Evolutionary conservation across 2,329 filamentous ascomycete species (phyloP), one percentile per base, ranked within the genome.

Genomic region (Elsinoe necatrix): DNA sequence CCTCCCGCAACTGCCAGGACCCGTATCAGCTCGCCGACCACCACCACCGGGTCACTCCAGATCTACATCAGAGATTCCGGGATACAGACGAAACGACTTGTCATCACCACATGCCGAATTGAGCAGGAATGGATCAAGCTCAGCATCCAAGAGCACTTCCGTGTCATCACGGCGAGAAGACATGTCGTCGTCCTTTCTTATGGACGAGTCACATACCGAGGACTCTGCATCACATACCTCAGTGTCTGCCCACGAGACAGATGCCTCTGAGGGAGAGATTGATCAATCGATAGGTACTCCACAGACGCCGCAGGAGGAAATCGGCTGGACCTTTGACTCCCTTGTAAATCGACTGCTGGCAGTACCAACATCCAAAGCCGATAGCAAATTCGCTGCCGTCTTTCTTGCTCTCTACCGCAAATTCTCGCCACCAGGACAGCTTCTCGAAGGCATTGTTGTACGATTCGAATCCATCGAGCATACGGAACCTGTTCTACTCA

Each of bases 321-420:
- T 72, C 57, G 76, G 80, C 18, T 78, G 81, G 58, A 75, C 73
- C 0, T 78, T 77, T 55, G 74, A 77, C 52, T 73, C 76, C 58
- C 69, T 78, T 3, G 89, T 97, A 18, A 89, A 95, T 70, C 85
- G 90, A n/a, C 78, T 98, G 39, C 78, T 97, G 21, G 80, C 85
- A 0, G 81, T 88, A 60, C 87, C 88, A 34, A 85, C 92, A 74
- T 90, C 88, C 25, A 90, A 89, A 66, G 80, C 85, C n/a, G 93
- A 97, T 67, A 80, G 81, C 58, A 95, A 95, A 69, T 98, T 96
- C 67, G 81, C 82, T 1, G 83, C 90, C 43, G 84, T 95, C 16
- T 97, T 97, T 65, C 77, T 97, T 27, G 95, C 92, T 61, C 76
- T 97, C 12, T 97, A 97, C 71, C 86, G 93, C 60, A 95, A 93